Evolutionary conservation across 805 yeast genomes (phyloP), one percentile per base, ranked within the genome.

Genomic region (Starmerella vaccinii): DNA sequence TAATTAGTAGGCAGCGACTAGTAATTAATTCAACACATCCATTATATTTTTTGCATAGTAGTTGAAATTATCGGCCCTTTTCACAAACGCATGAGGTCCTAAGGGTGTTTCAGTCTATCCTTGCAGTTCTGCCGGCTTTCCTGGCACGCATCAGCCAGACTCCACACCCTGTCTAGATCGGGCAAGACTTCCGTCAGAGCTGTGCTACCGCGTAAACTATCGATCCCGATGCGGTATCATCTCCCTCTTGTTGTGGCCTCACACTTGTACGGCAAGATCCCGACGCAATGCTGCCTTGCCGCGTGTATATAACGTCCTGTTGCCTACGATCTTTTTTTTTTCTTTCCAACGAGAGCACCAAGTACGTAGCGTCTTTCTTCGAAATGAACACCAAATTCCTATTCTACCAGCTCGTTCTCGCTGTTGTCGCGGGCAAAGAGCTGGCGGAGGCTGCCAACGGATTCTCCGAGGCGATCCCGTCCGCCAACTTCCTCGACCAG

Each of bases 341-440:
- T n/a, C 22, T 34, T n/a, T 16, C 8, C 38, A 34, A n/a, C 38
- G 10, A 34, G 38, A 37, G 40, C 5, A 13, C 24, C 9, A 16
- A 21, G 21, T 27, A 37, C 40, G 27, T 22, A 37, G 27, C 40
- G 5, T 34, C 38, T 9, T 34, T 33, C 16, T 12, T 15, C 29
- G 22, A 21, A 27, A 46, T 22, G 32, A 34, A 18, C 15, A 37
- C 21, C 27, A 21, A 19, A 23, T n/a, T 46, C 22, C 21, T 46
- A 9, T 46, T 46, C 26, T 8, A n/a, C 18, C 44, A 46, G 26
- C 38, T 47, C 16, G 27, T 40, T 8, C 26, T 47, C 8, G 40
- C 33, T 13, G n/a, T 21, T 12, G 50, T 40, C 23, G 5, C 6
- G 21, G 50, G 46, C 29, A 46, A 47, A 30, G 40, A n/a, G 21